Base-by-base conservation (phyloP, 2,329 filamentous ascomycete genomes). In the Colletotrichum horii region DNA sequence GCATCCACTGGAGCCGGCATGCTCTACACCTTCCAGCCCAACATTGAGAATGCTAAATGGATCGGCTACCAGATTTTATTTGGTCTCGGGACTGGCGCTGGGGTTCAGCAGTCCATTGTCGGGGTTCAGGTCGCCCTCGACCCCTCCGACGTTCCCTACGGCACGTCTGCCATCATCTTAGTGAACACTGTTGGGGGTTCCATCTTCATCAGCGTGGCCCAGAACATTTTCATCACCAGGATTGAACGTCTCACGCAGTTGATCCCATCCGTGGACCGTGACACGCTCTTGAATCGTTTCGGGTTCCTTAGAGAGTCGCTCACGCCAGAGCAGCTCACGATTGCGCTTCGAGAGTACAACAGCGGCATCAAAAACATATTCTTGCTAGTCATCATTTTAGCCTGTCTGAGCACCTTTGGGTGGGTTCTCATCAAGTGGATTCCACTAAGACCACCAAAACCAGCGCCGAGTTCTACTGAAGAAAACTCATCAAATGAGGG, bases 31-130 rank as follows among this genome's bases (percentile, higher is more conserved):
- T 58, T 76, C 58, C 24, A 72, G 19, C 56, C 69, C n/a, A 9
- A 61, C 14, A 72, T 62, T 9, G 24, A 34, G 14, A 65, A 24
- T 4, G 74, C 56, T 15, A 60, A 48, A 52, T 76, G 74, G 74
- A 76, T 76, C 15, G 74, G 74, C 4, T 76, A 76, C 36, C 74
- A 76, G 58, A n/a, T 69, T 19, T 19, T 76, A 4, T 60, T 64
- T 58, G 74, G 74, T n/a, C 34, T 69, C 4, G 70, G 74, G 3
- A 24, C 58, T 2, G 70, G 74, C 4, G 34, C 67, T 9, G 69
- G 69, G 15, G 66, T 72, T 11, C 74, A 76, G 43, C 55, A 60
- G 28, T 70, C 67, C 6, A 70, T 70, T 24, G 55, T 70, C 4
- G 55, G 55, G n/a, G 55, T 58, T 19, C 67, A 70, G 56, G 55